Evolutionary conservation across 176 grass and related monocot genomes (phyloP).

Genomic region (Ensete ventricosum): DNA sequence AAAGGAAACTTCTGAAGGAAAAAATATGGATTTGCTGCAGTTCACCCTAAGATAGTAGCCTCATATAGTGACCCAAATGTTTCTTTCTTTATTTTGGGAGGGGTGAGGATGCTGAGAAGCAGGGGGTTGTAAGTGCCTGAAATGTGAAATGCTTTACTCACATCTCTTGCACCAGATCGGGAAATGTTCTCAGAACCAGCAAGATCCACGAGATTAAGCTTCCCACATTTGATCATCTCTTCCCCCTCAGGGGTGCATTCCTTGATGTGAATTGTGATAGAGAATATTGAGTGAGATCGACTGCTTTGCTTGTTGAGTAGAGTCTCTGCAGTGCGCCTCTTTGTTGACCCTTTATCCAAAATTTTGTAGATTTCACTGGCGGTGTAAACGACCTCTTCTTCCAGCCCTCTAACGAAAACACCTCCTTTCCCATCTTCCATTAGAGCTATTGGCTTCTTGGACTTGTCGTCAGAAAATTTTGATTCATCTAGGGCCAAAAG

Average conservation of each 20-base stretch:
- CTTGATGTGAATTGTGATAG: constrained; percentile 99
- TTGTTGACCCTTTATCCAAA: constrained; percentile 93
- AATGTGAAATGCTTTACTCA: constrained; percentile 38
- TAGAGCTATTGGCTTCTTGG: constrained; percentile 94
- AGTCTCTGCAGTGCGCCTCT: constrained; percentile 95
- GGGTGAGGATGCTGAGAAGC: too few species aligned
- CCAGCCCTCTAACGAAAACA: constrained; percentile 94
- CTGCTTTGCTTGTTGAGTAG: constrained; percentile 99
- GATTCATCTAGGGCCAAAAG: constrained; percentile 75
- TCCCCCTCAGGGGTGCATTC: constrained; percentile 89
- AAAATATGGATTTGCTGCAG: neutral
- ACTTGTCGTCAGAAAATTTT: constrained; percentile 85
- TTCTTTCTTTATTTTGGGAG: too few species aligned
- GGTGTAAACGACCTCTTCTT: constrained; percentile 93
- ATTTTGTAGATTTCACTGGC: constrained; percentile 97
- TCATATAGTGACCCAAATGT: too few species aligned
- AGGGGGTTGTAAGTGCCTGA: neutral
- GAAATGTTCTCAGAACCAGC: constrained; percentile 99
- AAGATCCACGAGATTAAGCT: constrained; percentile 99
- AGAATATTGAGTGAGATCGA: constrained; percentile 97
- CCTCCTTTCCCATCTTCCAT: constrained; percentile 99
- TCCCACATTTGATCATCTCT: constrained; percentile 99
- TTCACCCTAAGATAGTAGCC: too few species aligned
- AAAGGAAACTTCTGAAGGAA: neutral
- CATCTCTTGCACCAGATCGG: constrained; percentile 96